Evolutionary conservation across 208 protist genomes (phyloP).

Genomic region (Crithidia thermophila): DNA sequence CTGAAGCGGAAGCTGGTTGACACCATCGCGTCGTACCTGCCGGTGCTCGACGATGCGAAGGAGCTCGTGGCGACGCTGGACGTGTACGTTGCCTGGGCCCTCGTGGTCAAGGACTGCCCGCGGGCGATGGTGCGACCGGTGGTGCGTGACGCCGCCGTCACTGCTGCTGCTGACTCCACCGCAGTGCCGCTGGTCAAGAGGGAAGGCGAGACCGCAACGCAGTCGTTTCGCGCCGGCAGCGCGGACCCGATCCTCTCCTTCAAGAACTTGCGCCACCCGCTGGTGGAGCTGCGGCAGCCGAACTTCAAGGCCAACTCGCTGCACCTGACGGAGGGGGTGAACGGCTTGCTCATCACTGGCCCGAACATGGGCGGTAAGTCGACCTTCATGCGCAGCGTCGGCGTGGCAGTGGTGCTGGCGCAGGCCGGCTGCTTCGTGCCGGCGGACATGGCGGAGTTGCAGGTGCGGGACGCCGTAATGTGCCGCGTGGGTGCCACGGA

Average conservation of each 20-base stretch:
- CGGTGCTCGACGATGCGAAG: conserved; percentile 94
- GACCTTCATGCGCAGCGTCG: conserved; percentile 98
- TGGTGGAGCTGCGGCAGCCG: conserved; percentile 86
- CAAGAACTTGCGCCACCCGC: conserved; percentile 82
- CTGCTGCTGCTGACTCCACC: neutral
- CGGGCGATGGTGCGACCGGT: conserved; percentile 92
- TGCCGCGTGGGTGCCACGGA: conserved; percentile 99
- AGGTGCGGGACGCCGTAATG: conserved; percentile 95
- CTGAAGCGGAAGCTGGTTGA: conserved; percentile 94
- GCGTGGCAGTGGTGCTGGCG: conserved; percentile 97
- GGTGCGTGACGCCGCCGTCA: conserved; percentile 30
- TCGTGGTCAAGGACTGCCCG: conserved; percentile 87
- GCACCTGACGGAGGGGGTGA: conserved; percentile 75
- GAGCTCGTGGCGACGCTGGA: conserved; percentile 95
- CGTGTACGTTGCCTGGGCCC: conserved; percentile 92
- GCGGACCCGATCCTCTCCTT: conserved; percentile 51
- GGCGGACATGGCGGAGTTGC: conserved; percentile 83
- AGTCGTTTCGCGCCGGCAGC: neutral
- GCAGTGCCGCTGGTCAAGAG: conserved; percentile 12
- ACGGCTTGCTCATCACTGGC: conserved; percentile 89
- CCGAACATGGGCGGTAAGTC: conserved; percentile 99
- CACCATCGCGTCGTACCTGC: conserved; percentile 94
- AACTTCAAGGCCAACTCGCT: conserved; percentile 83
- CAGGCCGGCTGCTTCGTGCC: conserved; percentile 99
- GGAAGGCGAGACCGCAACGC: neutral